Evolutionary conservation across 2,329 filamentous ascomycete species (phyloP), one percentile per base, ranked within the genome.

Genomic region (Leptographium galeiforme): DNA sequence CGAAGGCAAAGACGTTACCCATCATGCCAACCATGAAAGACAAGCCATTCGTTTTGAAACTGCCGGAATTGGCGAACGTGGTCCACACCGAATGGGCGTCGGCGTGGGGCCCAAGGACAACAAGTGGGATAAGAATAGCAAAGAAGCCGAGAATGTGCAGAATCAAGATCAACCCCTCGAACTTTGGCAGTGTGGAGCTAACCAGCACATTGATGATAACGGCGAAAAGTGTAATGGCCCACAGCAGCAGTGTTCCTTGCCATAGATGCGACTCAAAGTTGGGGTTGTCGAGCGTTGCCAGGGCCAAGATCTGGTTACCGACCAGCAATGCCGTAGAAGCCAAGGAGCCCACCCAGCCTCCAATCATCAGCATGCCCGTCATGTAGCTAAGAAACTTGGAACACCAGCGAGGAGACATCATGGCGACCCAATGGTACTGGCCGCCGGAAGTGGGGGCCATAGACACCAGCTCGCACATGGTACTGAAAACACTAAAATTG

Each of bases 351-450:
- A 67, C 69, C 73, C 71, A 76, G 8, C 67, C 71, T 19, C 69
- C 65, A 13, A 74, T 65, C 1, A 69, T 71, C 38, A 75, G 61
- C 73, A 73, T 75, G 46, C 71, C 75, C 39, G 71, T 71, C 6
- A 75, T 63, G 59, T 80, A 81, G 57, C 76, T 79, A 7, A 80
- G 63, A 46, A 75, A 71, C 51, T 72, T 75, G 56, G 78, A 71
- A 36, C 68, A 69, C 18, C 63, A 64, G 1, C 63, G 63, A 0
- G 75, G 72, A 3, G 72, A 71, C 52, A 79, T 70, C 57, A 76
- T 72, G 1, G 72, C 75, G 0, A 79, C 75, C 76, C 77, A 80
- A 59, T 79, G 75, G 56, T 81, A 81, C 63, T 81, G 76, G 8
- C 78, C 78, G 46, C 76, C 77, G 0, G 74, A 49, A 60, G 78